Evolutionary conservation across 345 rosid genomes (phyloP).

Genomic region (Acer campestre): DNA sequence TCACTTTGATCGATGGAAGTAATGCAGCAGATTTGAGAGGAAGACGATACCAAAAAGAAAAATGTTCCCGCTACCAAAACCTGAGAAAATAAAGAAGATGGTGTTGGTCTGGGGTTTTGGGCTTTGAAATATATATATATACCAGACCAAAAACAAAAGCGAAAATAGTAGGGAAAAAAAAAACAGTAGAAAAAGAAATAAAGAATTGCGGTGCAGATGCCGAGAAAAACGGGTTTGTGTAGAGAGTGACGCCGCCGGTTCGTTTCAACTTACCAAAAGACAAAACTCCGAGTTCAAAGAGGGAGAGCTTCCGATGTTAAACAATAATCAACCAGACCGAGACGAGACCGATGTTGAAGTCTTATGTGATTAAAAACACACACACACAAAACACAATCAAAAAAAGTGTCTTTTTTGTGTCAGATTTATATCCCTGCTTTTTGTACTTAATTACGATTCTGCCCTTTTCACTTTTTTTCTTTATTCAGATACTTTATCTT

Average conservation of each 20-base stretch:
- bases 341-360: background rate
- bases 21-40: slow-evolving; percentile 22
- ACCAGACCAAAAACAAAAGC: background rate
- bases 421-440: background rate
- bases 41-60: background rate
- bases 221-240: background rate
- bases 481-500: background rate
- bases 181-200: background rate
- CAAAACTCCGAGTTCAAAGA: slow-evolving; percentile 8
- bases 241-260: slow-evolving; percentile 17
- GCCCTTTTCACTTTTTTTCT: background rate
- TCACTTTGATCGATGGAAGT: slow-evolving; percentile 19
- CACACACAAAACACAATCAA: background rate
- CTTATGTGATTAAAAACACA: background rate
- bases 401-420: background rate
- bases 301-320: background rate
- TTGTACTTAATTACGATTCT: slow-evolving; percentile 5
- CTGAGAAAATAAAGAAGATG: background rate
- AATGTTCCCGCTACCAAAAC: no score
- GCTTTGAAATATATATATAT: background rate
- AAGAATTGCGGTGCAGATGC: background rate
- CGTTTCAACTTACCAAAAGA: background rate
- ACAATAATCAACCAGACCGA: background rate
- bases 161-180: background rate
- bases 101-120: background rate